Evolutionary conservation across 768 basidiomycete genomes (phyloP).

Genomic region (Fistulinella prunicolor): DNA sequence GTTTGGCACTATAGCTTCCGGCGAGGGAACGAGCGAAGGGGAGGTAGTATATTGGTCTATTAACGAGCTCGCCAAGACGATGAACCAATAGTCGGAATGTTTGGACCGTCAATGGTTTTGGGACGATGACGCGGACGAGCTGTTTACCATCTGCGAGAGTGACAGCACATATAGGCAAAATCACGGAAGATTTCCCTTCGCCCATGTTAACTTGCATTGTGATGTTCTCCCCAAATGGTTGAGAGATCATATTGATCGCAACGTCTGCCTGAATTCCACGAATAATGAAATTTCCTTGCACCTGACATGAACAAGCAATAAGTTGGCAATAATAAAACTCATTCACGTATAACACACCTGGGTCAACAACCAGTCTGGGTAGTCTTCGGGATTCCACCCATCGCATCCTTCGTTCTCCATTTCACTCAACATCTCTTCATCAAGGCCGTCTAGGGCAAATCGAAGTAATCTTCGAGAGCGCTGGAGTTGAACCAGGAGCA

Average conservation of each 20-base stretch:
- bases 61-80: constrained; percentile 38
- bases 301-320: constrained; percentile 23
- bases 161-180: not conserved
- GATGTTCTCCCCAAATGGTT: constrained; percentile 31
- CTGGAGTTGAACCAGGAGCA: not conserved
- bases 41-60: constrained; percentile 4
- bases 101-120: not conserved
- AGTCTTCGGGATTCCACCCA: constrained; percentile 5
- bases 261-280: not conserved
- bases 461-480: constrained; percentile 15
- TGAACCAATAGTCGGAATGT: constrained; percentile 36
- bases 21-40: not conserved
- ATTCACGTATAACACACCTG: constrained; percentile 28
- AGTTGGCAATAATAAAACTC: not conserved
- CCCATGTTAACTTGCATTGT: too few species aligned
- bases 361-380: constrained; percentile 41
- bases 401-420: constrained; percentile 16
- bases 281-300: constrained; percentile 11
- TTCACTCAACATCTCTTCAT: constrained; percentile 28
- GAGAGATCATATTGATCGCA: constrained; percentile 42
- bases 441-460: constrained; percentile 14
- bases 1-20: not conserved
- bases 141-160: not conserved
- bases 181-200: too few species aligned
- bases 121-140: not conserved